phyloP scores from a whole-genome alignment of 148 eudicot genomes.

The Rhododendron mucronatum region DNA sequence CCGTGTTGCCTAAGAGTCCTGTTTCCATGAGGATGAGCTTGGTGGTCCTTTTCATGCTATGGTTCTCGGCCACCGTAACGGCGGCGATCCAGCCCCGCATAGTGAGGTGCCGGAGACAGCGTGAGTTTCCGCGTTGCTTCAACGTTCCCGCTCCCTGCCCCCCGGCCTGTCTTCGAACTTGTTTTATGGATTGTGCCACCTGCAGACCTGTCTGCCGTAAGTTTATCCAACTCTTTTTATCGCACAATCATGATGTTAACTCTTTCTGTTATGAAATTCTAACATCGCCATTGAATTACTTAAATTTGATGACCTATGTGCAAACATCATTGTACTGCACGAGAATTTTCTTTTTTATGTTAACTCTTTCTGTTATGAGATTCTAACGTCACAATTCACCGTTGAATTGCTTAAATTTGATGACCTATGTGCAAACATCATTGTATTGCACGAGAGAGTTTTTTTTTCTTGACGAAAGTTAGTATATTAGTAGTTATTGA shows the following conservation, averaged over 20 bases:
- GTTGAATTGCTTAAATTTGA: not conserved
- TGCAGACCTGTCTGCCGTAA: slow-evolving; percentile 15
- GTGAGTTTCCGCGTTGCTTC: not conserved
- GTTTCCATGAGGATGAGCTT: not conserved
- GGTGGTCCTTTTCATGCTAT: not conserved
- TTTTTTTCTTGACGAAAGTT: no score
- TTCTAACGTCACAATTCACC: not conserved
- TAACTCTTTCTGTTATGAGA: no score
- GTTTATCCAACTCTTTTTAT: not conserved
- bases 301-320: not conserved
- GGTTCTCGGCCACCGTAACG: not conserved
- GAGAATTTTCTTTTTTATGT: no score
- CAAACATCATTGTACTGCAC: not conserved
- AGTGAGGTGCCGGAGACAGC: not conserved
- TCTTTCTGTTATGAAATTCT: not conserved
- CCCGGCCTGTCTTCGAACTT: not conserved
- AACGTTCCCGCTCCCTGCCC: not conserved
- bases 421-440: not conserved
- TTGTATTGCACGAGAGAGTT: no score
- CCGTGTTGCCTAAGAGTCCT: not conserved
- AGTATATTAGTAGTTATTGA: no score
- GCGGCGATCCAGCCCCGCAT: not conserved
- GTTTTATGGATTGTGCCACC: not conserved
- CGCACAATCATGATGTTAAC: not conserved
- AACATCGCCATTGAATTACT: not conserved